These are phyloP conservation scores for Pestalotiopsis sp. DNA, from an alignment of 2,329 filamentous ascomycete genomes.

Conservation along the genomic window DNA sequence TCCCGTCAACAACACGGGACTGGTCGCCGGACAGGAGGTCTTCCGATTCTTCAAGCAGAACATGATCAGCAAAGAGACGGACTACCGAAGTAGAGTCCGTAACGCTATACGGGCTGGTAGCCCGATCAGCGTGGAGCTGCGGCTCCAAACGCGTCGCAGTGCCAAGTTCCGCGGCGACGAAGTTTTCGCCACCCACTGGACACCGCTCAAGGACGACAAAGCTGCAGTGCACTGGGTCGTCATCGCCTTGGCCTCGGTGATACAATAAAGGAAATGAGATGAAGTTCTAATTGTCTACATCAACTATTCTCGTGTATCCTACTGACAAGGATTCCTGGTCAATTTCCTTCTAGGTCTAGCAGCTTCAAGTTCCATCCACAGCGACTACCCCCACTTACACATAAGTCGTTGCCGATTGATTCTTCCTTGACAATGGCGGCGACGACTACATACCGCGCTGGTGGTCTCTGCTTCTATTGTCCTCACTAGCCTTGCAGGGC, in stretches of 20 bases:
- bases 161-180: slow-evolving; percentile 29
- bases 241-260: slow-evolving; percentile 16
- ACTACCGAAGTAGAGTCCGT: slow-evolving; percentile 25
- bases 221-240: slow-evolving; percentile 18
- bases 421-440: too few relatives aligned
- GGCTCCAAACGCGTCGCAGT: slow-evolving; percentile 28
- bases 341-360: too few relatives aligned
- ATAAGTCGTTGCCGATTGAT: too few relatives aligned
- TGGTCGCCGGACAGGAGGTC: slow-evolving; percentile 25
- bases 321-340: too few relatives aligned
- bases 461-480: too few relatives aligned
- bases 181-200: slow-evolving; percentile 24
- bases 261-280: slow-evolving; percentile 4
- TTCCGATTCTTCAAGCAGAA: slow-evolving; percentile 30
- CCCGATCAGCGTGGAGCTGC: slow-evolving; percentile 31
- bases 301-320: too few relatives aligned
- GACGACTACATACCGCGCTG: too few relatives aligned
- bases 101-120: slow-evolving; percentile 25
- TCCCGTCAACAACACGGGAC: slow-evolving; percentile 24
- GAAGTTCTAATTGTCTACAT: neutral
- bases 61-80: slow-evolving; percentile 24
- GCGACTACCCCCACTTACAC: too few relatives aligned
- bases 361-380: too few relatives aligned
- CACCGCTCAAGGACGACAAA: slow-evolving; percentile 25
- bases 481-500: neutral